Evolutionary conservation across 2,329 filamentous ascomycete species (phyloP).

Genomic region (Ophiostoma novo-ulmi): DNA sequence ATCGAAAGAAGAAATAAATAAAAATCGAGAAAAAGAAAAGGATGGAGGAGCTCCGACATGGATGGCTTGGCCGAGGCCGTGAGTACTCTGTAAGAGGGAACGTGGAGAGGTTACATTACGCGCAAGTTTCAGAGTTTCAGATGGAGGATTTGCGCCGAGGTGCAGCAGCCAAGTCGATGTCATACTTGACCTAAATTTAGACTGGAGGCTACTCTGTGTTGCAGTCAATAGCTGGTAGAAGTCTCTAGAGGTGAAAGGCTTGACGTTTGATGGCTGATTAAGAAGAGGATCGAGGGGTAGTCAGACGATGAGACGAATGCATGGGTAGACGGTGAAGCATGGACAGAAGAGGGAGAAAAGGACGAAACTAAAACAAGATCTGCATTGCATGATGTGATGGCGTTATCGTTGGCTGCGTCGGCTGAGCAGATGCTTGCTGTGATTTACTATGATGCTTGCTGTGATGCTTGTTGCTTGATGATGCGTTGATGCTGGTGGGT

Average conservation of each 20-base stretch:
- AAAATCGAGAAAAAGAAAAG: too few relatives aligned
- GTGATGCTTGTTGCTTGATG: neutral
- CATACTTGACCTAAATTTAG: neutral
- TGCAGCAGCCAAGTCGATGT: neutral
- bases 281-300: neutral
- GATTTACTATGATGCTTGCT: neutral
- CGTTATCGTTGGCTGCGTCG: neutral
- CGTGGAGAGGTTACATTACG: conserved; percentile 12
- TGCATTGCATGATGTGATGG: neutral
- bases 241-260: too few relatives aligned
- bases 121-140: conserved; percentile 9
- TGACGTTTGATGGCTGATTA: neutral
- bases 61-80: too few relatives aligned
- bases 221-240: too few relatives aligned
- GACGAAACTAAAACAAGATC: neutral
- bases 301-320: neutral
- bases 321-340: neutral
- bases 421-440: neutral
- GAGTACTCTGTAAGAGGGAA: neutral
- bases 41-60: neutral
- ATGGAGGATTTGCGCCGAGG: neutral
- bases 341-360: neutral
- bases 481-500: neutral
- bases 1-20: neutral
- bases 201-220: neutral